phyloP scores from a whole-genome alignment of 148 eudicot species.

The Chenopodium album region DNA sequence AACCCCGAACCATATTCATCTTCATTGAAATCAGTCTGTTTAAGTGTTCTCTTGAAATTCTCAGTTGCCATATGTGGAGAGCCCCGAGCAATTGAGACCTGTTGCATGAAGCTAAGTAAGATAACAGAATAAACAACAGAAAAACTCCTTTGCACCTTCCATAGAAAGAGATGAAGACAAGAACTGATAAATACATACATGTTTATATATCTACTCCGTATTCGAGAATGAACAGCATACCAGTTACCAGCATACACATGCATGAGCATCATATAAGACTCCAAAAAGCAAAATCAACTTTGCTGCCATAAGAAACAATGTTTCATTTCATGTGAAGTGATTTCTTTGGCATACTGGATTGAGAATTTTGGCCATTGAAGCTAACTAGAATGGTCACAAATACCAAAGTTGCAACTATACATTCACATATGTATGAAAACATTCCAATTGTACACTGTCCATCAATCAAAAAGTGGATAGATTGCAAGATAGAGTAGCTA shows the following conservation, averaged over 20 bases:
- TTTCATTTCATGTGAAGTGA: neutral
- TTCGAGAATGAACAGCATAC: neutral
- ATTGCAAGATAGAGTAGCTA: neutral
- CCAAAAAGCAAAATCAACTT: neutral
- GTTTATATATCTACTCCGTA: neutral
- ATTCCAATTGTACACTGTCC: neutral
- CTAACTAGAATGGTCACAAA: neutral
- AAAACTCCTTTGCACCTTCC: neutral
- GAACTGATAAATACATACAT: neutral
- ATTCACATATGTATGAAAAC: neutral
- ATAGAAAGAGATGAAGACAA: neutral
- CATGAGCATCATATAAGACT: neutral
- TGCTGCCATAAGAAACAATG: neutral
- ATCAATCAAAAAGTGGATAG: neutral
- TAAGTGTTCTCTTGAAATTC: constrained; percentile 49
- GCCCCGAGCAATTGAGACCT: constrained; percentile 73
- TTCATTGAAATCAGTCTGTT: constrained; percentile 40
- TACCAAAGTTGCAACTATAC: neutral
- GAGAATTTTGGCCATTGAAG: neutral
- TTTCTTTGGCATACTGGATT: neutral
- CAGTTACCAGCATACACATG: neutral
- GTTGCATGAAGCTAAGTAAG: neutral
- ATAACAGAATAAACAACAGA: neutral
- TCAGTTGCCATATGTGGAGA: constrained; percentile 54
- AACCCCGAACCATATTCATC: constrained; percentile 43